These are phyloP conservation scores for Cystofilobasidium bisporidii DNA, from an alignment of 768 basidiomycete genomes.

Conservation along the genomic window DNA sequence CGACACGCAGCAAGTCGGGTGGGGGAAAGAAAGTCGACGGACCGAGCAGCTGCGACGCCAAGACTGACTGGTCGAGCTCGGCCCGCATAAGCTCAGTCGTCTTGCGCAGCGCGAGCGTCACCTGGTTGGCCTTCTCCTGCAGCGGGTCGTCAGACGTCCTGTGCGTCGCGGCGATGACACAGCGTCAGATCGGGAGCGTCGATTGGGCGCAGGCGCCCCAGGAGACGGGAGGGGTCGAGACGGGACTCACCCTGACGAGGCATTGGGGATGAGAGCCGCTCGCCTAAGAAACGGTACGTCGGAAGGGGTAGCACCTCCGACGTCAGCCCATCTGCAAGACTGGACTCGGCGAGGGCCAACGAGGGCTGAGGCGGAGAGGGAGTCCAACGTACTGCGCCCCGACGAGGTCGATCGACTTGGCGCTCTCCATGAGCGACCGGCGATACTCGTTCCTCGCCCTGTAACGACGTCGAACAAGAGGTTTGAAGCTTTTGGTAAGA, in stretches of 20 bases:
- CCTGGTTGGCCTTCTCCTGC: conserved; percentile 78
- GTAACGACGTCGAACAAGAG: conserved; percentile 44
- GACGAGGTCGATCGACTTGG: conserved; percentile 8
- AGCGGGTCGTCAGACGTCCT: conserved; percentile 62
- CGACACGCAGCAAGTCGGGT: too few relatives aligned
- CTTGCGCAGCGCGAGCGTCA: conserved; percentile 76
- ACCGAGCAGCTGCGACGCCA: conserved; percentile 79
- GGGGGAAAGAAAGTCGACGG: conserved; percentile 28
- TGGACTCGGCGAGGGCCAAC: too few relatives aligned
- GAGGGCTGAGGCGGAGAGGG: too few relatives aligned
- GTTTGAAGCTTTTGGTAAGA: conserved; percentile 56
- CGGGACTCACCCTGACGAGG: conserved; percentile 6
- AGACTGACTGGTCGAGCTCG: conserved; percentile 80
- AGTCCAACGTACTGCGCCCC: conserved; percentile 7
- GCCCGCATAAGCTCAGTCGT: conserved; percentile 80
- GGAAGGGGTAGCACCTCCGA: too few relatives aligned
- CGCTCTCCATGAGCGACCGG: conserved; percentile 25
- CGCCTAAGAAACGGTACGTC: neutral
- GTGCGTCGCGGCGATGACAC: neutral
- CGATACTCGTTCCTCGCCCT: conserved; percentile 29
- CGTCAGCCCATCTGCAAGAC: too few relatives aligned
- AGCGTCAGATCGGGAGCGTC: neutral
- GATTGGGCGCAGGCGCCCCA: too few relatives aligned
- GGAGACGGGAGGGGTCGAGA: neutral
- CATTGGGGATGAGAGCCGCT: conserved; percentile 7